Base-by-base conservation (phyloP, 2,329 filamentous ascomycete genomes). In the Amauroascus verrucosus region DNA sequence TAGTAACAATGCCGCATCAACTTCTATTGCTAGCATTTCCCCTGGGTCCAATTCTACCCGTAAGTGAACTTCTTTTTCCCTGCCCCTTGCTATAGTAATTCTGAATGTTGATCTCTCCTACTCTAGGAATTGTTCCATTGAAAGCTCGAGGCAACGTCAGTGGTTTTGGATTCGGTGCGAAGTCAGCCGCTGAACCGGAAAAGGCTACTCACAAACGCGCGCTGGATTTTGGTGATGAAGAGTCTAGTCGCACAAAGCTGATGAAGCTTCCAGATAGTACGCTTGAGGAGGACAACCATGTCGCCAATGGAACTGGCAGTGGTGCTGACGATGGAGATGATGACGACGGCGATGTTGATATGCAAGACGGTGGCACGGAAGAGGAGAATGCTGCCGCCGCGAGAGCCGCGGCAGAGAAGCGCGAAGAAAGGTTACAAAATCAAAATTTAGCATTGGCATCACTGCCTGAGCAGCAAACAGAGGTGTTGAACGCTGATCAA, bases 371-470 rank as follows among this genome's bases (percentile, higher is more conserved):
- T 47, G 86, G 81, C 16, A 91, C 83, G 24, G 91, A 96, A 66
- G 90, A 95, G 66, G 89, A 93, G 66, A 83, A 85, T 53, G 86
- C 88, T 1, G 88, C 89, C 20, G 90, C 88, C 8, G 87, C 88
- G 51, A 81, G 89, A 57, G 85, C 86, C 22, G 87, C 89, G 4
- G 88, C 89, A 48, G 88, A 95, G 70, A 84, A 86, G 62, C 86
- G 91, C 54, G 86, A 87, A 59, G 83, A 86, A 61, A 77, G 81
- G 37, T 65, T 79, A 16, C 76, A 79, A 57, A 70, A 69, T 48
- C 65, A 50, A 30, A 20, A 18, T n/a, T 26, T 30, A 4, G 14
- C n/a, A 8, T 6, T 46, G 26, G 28, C 37, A n/a, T 40, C 28
- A 24, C 30, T 46, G 24, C 26, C 50, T 9, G 40, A 45, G 9